A percentile compares a stretch with the other conserved stretches of the same genome.
These are phyloP conservation scores for Grosmannia serpens DNA, from an alignment of 2,329 filamentous ascomycete genomes.

Conservation along the genomic window DNA sequence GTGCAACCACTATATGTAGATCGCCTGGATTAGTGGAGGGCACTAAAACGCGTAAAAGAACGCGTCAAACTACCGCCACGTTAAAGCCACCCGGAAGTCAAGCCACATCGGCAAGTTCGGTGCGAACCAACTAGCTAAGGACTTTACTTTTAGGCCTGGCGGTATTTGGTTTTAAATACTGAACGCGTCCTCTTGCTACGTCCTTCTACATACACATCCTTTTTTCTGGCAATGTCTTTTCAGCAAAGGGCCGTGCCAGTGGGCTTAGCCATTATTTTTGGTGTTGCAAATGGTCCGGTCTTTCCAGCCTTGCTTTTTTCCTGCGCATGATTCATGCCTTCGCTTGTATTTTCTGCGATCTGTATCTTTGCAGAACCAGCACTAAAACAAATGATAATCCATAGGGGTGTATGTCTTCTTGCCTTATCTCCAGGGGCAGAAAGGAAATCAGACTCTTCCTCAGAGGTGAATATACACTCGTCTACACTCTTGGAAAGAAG, in stretches of 20 bases:
- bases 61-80: background rate
- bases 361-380: background rate
- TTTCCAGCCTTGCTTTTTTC: background rate
- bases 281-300: slow-evolving; percentile 19
- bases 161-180: too few species aligned
- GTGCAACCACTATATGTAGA: background rate
- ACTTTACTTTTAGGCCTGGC: background rate
- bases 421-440: slow-evolving; percentile 6
- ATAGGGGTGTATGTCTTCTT: slow-evolving; percentile 12
- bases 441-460: background rate
- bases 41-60: background rate
- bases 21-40: background rate
- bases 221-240: slow-evolving; percentile 7
- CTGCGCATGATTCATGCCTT: background rate
- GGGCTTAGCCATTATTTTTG: slow-evolving; percentile 19
- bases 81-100: background rate
- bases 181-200: background rate
- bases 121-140: background rate
- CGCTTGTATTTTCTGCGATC: background rate
- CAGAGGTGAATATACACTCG: background rate
- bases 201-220: background rate
- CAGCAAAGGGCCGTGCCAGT: slow-evolving; percentile 11
- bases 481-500: background rate
- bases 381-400: background rate
- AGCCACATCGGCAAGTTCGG: background rate